Conservation (phyloP, 306 rosid genomes). For the Pachyrhizus erosus region DNA sequence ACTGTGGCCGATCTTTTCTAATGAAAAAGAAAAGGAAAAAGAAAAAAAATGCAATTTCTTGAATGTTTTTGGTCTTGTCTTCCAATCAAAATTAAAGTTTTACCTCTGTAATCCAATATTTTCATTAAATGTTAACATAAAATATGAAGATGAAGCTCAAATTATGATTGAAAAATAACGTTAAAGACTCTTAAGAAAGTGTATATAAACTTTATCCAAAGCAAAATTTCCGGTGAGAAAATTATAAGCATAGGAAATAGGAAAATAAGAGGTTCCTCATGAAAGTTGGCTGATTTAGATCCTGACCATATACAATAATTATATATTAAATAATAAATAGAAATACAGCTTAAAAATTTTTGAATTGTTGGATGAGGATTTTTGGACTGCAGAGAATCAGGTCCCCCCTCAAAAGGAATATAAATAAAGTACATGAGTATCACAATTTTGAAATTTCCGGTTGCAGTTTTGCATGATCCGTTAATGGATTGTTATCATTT, state of each 20-base stretch:
- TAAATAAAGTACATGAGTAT: not conserved
- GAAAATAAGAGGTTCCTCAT: not conserved
- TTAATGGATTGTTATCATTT: not conserved
- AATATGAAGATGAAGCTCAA: not conserved
- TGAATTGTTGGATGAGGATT: too few species aligned
- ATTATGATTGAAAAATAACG: not conserved
- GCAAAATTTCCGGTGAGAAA: constrained; percentile 22
- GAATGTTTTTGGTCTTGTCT: not conserved
- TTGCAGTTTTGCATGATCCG: not conserved
- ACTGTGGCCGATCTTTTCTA: constrained; percentile 19
- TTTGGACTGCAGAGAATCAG: too few species aligned
- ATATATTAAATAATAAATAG: too few species aligned
- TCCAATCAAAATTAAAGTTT: not conserved
- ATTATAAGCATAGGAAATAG: not conserved
- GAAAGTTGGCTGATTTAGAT: not conserved
- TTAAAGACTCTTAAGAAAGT: not conserved
- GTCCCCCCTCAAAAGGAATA: not conserved
- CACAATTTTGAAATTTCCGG: not conserved
- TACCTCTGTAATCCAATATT: not conserved
- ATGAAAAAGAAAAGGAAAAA: not conserved
- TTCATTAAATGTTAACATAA: not conserved
- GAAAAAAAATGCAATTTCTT: not conserved
- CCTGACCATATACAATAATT: too few species aligned
- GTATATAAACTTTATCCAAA: constrained; percentile 9
- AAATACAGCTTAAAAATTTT: too few species aligned